Evolutionary conservation across 1,139 yeast species (phyloP), one percentile per base, ranked within the genome.

Genomic region (Suhomyces maxii): DNA sequence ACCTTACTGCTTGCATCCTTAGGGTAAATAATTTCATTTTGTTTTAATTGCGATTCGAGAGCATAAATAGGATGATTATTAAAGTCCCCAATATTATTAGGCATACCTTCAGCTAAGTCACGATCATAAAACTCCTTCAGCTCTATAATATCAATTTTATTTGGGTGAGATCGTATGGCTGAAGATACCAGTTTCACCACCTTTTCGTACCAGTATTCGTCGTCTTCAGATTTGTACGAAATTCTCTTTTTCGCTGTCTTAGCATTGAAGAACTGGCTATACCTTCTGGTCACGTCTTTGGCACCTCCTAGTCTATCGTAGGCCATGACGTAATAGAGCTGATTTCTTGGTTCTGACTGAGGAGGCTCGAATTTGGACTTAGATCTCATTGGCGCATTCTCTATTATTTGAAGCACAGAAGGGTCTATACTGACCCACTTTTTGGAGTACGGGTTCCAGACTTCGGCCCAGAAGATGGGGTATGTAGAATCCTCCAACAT

Each of bases 381-480:
- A 18, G 77, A 64, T 39, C 82, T 63, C 60, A 73, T 76, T 0
- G 91, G 84, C n/a, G 85, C 65, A 13, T 56, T 75, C 59, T 90
- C 97, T 18, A 91, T 81, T 0, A 78, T 67, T 46, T 79, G 67
- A 39, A 83, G 76, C 14, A 82, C 83, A 1, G 84, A 70, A 0
- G 97, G 95, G 57, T 93, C 98, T 1, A 90, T 74, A 5, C 95
- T 82, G n/a, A 89, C 77, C 96, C 97, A 91, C 50, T 77, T 79
- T 49, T 82, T 77, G 6, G 82, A 67, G 49, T 77, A 80, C 42
- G 77, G 77, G 61, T 93, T 93, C 95, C 96, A 93, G 0, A 88
- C 97, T 63, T 93, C 99, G 12, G 83, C 84, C 99, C 99, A 93
- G 59, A 86, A 89, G 0, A 89, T 74, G 0, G 98, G 98, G 58